phyloP scores from a whole-genome alignment of 768 basidiomycete genomes.

The Lanmaoa pseudosensibilis region DNA sequence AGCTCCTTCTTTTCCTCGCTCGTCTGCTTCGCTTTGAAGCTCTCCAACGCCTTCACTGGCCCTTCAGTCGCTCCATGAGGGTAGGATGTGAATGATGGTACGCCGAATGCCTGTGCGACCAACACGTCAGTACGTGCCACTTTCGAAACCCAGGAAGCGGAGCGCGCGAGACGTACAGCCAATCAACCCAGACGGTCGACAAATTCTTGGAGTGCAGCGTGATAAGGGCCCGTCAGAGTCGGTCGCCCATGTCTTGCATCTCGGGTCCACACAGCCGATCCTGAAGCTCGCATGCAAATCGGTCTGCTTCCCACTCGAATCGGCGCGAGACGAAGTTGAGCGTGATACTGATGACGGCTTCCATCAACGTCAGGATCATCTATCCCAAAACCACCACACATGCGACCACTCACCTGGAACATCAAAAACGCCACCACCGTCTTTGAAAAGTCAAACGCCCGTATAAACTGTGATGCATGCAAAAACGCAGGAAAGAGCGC shows the following conservation, averaged over 20 bases:
- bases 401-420: conserved; percentile 59
- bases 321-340: conserved; percentile 82
- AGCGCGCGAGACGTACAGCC: conserved; percentile 54
- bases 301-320: conserved; percentile 93
- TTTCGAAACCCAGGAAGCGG: not conserved
- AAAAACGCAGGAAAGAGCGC: conserved; percentile 90
- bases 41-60: conserved; percentile 77
- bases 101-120: conserved; percentile 72
- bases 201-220: conserved; percentile 90
- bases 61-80: conserved; percentile 84
- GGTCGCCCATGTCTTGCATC: conserved; percentile 84
- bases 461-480: conserved; percentile 72
- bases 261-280: conserved; percentile 43
- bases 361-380: conserved; percentile 82
- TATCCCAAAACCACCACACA: conserved; percentile 21
- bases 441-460: conserved; percentile 78
- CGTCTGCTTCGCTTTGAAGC: conserved; percentile 47
- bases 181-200: conserved; percentile 92
- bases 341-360: conserved; percentile 66
- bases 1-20: conserved; percentile 30
- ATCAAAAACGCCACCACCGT: conserved; percentile 78
- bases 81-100: conserved; percentile 98
- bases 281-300: conserved; percentile 76
- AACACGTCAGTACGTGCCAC: not conserved
- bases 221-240: conserved; percentile 79